Evolutionary conservation across 2,329 filamentous ascomycete genomes (phyloP).

Genomic region (Ophiostoma populinum): DNA sequence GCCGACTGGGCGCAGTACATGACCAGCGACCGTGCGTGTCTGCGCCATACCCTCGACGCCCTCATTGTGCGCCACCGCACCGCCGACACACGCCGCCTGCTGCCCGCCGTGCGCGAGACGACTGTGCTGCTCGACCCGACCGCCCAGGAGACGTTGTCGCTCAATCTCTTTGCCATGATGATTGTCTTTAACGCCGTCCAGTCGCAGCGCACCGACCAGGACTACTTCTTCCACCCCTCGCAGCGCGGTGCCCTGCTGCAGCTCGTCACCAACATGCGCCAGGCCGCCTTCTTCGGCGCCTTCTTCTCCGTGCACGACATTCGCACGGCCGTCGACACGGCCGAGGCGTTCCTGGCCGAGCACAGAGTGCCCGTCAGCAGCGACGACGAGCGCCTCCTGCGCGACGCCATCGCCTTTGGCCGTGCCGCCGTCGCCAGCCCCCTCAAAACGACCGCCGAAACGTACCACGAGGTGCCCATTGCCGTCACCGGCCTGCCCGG

Average conservation of each 20-base stretch:
- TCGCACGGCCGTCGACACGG: conserved; percentile 43
- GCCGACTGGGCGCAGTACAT: conserved; percentile 63
- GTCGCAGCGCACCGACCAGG: conserved; percentile 64
- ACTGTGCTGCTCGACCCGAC: conserved; percentile 62
- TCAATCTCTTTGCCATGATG: conserved; percentile 73
- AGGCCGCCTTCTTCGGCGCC: conserved; percentile 73
- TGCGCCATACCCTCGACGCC: conserved; percentile 54
- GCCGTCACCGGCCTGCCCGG: conserved; percentile 51
- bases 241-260: conserved; percentile 50
- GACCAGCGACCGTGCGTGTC: conserved; percentile 31
- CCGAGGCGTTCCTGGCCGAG: conserved; percentile 48
- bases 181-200: conserved; percentile 77
- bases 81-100: conserved; percentile 47
- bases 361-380: conserved; percentile 38
- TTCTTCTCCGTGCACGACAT: conserved; percentile 52
- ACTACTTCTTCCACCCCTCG: conserved; percentile 75
- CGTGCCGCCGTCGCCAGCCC: conserved; percentile 38
- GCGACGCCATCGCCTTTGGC: conserved; percentile 48
- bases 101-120: conserved; percentile 58
- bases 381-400: conserved; percentile 44
- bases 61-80: conserved; percentile 67
- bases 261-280: conserved; percentile 61
- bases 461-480: conserved; percentile 62
- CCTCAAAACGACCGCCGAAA: conserved; percentile 49
- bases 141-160: conserved; percentile 65